Base-by-base conservation (phyloP, 1,139 yeast genomes). In the Magnusiomyces clavatus region DNA sequence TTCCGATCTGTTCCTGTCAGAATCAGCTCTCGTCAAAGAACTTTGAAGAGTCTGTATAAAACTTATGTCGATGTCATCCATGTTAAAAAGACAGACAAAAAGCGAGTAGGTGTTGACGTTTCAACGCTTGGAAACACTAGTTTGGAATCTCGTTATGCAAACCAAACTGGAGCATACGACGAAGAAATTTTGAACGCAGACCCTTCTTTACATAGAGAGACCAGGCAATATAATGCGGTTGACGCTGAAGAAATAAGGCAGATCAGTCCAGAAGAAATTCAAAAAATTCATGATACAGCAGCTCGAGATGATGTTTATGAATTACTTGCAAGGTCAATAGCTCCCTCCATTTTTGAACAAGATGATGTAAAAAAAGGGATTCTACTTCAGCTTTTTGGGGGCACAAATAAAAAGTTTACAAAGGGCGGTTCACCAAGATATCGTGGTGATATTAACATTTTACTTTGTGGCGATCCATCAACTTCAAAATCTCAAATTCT, bases 321-420 rank as follows among this genome's bases (percentile, higher is more conserved):
- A 59, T 72, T 90, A n/a, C 74, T 92, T 51, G 82, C 98, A 0
- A 78, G 97, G 57, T 89, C 97, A 1, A 72, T 92, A 59, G 98
- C 99, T 1, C 98, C 99, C 8, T 86, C 96, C 50, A 88, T 92
- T 62, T 92, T 80, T 68, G 98, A 92, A 69, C 81, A 90, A 78
- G 97, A 89, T 61, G 98, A 92, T 65, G 96, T 92, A 42, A 92
- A 92, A 62, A 94, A 92, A 69, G 99, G 98, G 36, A 85, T 92
- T 43, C 69, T 94, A 56, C 75, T 94, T 54, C 98, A 92, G 67
- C 73, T 92, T 53, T 92, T 92, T 69, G 98, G 98, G 16, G 99
- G 99, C 53, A 80, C 97, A 29, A 89, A 92, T 64, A 94, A 92
- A 68, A 80, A 81, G 1, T 88, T 92, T 67, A 74, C 77, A 47